Percentiles rank a stretch among this genome's conserved stretches.
Evolutionary conservation across 352 stramenopile species (phyloP).

Genomic region (Pythium vanterpoolii): DNA sequence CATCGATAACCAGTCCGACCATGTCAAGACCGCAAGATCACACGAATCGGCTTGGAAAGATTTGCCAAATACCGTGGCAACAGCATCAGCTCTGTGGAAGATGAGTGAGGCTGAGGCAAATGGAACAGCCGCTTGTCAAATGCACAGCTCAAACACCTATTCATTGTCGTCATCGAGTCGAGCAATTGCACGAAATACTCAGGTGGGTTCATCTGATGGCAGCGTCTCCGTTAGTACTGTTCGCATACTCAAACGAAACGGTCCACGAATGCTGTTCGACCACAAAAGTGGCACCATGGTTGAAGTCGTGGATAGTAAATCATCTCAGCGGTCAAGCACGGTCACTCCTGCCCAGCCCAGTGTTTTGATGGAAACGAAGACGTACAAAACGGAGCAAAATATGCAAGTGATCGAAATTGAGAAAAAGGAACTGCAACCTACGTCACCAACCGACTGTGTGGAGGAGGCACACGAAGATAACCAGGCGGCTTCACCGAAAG

Average conservation of each 20-base stretch:
- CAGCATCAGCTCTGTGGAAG: conserved; percentile 7
- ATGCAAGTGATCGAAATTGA: neutral
- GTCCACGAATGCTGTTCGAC: conserved; percentile 70
- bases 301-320: conserved; percentile 24
- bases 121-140: neutral
- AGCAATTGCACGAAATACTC: neutral
- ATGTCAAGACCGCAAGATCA: neutral
- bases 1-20: neutral
- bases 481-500: neutral
- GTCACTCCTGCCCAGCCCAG: neutral
- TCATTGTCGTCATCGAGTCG: neutral
- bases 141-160: neutral
- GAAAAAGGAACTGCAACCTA: neutral
- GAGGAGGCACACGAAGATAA: neutral
- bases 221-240: conserved; percentile 14
- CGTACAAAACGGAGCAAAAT: neutral
- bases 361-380: neutral
- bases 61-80: neutral
- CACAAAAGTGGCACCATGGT: conserved; percentile 63
- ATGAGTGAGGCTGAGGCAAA: conserved; percentile 21
- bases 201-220: neutral
- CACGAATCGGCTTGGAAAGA: neutral
- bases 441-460: neutral
- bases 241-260: conserved; percentile 51
- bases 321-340: neutral